Percentiles rank a stretch among this genome's conserved stretches.
Conservation (phyloP, 192 early-diverging fungal species). For the Coemansia sp. region DNA sequence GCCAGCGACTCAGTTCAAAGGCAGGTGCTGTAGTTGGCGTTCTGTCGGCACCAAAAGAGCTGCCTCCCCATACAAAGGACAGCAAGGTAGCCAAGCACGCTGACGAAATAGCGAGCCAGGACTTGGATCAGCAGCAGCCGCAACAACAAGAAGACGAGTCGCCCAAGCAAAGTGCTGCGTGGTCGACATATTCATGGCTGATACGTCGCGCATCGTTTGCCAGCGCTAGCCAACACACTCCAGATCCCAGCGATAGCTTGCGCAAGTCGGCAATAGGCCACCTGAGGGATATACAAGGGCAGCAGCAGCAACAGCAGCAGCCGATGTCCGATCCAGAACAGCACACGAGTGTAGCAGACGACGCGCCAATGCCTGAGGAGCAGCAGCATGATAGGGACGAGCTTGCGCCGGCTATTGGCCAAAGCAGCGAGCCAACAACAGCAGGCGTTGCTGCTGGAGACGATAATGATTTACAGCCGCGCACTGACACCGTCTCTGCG, state of each 20-base stretch:
- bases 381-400: background rate
- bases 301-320: background rate
- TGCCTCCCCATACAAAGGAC: background rate
- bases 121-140: background rate
- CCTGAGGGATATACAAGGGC: background rate
- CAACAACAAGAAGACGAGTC: background rate
- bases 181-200: constrained; percentile 4
- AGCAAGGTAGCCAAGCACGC: background rate
- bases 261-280: background rate
- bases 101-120: background rate
- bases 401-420: background rate
- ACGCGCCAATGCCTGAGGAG: background rate
- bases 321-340: background rate
- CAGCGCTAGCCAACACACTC: background rate
- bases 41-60: background rate
- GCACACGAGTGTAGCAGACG: background rate
- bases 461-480: background rate
- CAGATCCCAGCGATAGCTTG: background rate
- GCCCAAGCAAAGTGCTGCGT: background rate
- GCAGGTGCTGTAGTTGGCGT: constrained; percentile 6
- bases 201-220: background rate
- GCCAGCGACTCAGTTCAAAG: background rate
- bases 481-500: background rate
- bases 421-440: background rate
- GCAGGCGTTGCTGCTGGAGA: background rate